A percentile compares a stretch with the other conserved stretches of the same genome.
Conservation (phyloP, 2,329 filamentous ascomycete species). For the Xylariaceae sp. region DNA sequence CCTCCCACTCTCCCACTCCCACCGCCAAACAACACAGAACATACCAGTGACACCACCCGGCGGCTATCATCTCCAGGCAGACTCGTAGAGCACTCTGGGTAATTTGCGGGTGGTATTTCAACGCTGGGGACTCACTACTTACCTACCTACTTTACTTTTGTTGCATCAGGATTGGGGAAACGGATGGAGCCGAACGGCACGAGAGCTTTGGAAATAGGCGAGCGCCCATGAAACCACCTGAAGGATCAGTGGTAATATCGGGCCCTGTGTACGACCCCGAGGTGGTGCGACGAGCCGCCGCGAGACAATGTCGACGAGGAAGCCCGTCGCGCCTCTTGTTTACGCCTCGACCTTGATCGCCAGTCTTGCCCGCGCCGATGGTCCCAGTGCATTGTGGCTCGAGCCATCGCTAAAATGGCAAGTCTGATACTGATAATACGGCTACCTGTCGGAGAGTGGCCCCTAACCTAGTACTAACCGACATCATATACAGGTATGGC, state of each 20-base stretch:
- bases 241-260: slow-evolving; percentile 27
- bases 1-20: slow-evolving; percentile 6
- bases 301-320: slow-evolving; percentile 27
- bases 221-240: slow-evolving; percentile 27
- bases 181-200: slow-evolving; percentile 21
- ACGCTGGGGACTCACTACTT: too few relatives aligned
- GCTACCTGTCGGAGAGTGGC: too few relatives aligned
- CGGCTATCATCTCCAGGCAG: too few relatives aligned
- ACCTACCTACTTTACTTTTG: too few relatives aligned
- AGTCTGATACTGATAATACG: slow-evolving; percentile 19
- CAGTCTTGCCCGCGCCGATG: slow-evolving; percentile 23
- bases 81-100: too few relatives aligned
- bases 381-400: slow-evolving; percentile 26
- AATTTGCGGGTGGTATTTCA: too few relatives aligned
- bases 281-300: slow-evolving; percentile 22
- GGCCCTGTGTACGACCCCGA: slow-evolving; percentile 24
- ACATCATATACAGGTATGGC: too few relatives aligned
- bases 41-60: too few relatives aligned
- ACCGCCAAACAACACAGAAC: slow-evolving; percentile 1
- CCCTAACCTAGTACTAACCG: too few relatives aligned
- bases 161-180: slow-evolving; percentile 9
- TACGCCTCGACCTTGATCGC: slow-evolving; percentile 24
- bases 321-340: slow-evolving; percentile 20
- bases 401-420: slow-evolving; percentile 31
- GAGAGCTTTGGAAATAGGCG: slow-evolving; percentile 14